Evolutionary conservation across 2,329 filamentous ascomycete species (phyloP).

Genomic region (Aotearoamyces nothofagi): DNA sequence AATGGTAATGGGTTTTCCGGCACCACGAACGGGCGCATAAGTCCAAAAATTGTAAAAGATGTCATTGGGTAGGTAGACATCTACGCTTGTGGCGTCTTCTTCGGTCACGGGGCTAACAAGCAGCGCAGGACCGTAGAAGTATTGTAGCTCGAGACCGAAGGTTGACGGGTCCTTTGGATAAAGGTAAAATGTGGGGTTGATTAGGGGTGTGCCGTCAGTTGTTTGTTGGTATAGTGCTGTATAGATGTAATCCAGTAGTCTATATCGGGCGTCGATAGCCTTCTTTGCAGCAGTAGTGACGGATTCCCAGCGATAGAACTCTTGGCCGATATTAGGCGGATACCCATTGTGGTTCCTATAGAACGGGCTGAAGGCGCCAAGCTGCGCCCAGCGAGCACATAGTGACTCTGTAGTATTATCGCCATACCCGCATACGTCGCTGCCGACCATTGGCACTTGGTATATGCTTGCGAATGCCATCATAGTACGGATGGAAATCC

Average conservation of each 20-base stretch:
- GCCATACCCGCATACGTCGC: constrained; percentile 55
- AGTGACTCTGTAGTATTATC: constrained; percentile 54
- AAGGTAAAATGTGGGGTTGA: constrained; percentile 61
- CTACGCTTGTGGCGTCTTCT: constrained; percentile 43
- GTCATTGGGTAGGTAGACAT: constrained; percentile 56
- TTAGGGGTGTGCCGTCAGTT: constrained; percentile 49
- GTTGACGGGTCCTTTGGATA: constrained; percentile 57
- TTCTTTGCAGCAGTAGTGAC: constrained; percentile 48
- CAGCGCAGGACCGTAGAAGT: constrained; percentile 51
- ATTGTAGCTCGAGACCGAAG: constrained; percentile 52
- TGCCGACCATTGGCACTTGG: constrained; percentile 64
- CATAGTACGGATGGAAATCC: constrained; percentile 63
- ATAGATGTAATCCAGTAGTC: constrained; percentile 61
- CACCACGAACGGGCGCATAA: constrained; percentile 33
- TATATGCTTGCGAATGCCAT: constrained; percentile 55
- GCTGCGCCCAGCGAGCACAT: constrained; percentile 60
- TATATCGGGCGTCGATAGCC: constrained; percentile 58
- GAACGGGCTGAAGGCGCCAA: constrained; percentile 63
- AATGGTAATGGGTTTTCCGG: constrained; percentile 43
- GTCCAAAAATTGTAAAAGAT: constrained; percentile 74
- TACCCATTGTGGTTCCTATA: constrained; percentile 67
- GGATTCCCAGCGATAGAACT: constrained; percentile 54
- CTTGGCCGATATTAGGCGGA: constrained; percentile 44
- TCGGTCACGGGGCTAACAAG: constrained; percentile 54
- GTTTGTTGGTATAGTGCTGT: constrained; percentile 56